A percentile compares a stretch with the other conserved stretches of the same genome.
Conservation (phyloP, 1,139 yeast genomes). For the Scheffersomyces segobiensis region DNA sequence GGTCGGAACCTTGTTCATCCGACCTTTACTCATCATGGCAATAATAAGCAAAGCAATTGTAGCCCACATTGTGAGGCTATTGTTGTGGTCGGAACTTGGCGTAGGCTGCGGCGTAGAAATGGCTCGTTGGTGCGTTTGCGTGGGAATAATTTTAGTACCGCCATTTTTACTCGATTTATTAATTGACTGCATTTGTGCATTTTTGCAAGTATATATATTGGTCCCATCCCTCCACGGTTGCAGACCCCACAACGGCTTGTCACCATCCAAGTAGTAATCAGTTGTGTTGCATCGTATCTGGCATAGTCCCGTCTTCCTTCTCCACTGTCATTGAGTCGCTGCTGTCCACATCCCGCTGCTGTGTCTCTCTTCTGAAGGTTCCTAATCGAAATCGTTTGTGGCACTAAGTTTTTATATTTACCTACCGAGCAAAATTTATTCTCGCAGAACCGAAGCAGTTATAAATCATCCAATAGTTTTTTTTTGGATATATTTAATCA, state of each 20-base stretch:
- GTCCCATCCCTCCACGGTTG: neutral
- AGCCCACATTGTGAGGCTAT: neutral
- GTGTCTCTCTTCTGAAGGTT: neutral
- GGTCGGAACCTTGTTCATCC: neutral
- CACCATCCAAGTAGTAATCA: too few species aligned
- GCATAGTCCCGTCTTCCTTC: neutral
- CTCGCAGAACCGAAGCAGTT: neutral
- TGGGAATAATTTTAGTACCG: neutral
- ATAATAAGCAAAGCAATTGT: neutral
- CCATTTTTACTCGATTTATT: neutral
- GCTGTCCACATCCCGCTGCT: neutral
- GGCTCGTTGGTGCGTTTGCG: neutral
- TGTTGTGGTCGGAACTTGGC: neutral
- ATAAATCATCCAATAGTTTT: neutral
- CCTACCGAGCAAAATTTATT: neutral
- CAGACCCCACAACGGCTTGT: neutral
- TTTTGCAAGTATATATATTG: neutral
- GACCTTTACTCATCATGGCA: neutral
- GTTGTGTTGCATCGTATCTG: neutral
- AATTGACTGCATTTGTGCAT: neutral
- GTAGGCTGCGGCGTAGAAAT: neutral
- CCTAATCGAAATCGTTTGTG: neutral
- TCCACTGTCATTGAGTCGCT: neutral
- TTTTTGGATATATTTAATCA: neutral
- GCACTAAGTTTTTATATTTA: neutral